Conservation (phyloP, 306 rosid species). For the Cicer judaicum region DNA sequence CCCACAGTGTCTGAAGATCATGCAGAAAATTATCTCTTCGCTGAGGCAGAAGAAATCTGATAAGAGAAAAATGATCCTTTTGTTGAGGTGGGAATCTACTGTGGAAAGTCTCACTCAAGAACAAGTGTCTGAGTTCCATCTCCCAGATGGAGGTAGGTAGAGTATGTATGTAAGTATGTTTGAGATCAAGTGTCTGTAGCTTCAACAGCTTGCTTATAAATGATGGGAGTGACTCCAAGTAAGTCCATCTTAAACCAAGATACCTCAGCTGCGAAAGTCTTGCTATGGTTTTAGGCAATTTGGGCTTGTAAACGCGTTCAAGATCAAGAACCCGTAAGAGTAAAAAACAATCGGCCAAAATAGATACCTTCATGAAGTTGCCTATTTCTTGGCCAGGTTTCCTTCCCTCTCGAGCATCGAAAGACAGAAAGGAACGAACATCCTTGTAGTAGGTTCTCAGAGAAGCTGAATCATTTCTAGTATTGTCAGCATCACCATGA, state of each 20-base stretch:
- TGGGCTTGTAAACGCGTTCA: constrained; percentile 47
- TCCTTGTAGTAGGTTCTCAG: background rate
- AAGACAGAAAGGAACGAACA: constrained; percentile 35
- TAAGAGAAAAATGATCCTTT: too few relatives aligned
- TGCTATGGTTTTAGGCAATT: constrained; percentile 38
- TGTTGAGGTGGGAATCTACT: constrained; percentile 24
- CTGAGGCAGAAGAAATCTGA: too few relatives aligned
- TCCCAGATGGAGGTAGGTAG: constrained; percentile 49
- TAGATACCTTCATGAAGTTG: constrained; percentile 8
- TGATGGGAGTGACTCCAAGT: constrained; percentile 41
- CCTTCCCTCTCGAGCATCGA: constrained; percentile 44
- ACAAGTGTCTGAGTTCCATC: constrained; percentile 45
- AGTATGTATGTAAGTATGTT: constrained; percentile 40
- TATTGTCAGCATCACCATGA: background rate
- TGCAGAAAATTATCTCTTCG: background rate
- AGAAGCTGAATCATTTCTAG: too few relatives aligned
- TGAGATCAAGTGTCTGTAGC: constrained; percentile 53
- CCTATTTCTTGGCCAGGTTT: constrained; percentile 44
- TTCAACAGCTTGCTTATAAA: constrained; percentile 35
- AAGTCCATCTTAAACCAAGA: constrained; percentile 53
- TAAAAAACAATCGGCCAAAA: background rate
- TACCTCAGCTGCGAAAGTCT: constrained; percentile 42
- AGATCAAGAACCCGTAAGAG: constrained; percentile 49
- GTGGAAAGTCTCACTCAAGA: constrained; percentile 38
- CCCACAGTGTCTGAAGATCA: constrained; percentile 49